Percentiles rank a stretch among this genome's conserved stretches.
Evolutionary conservation across 352 stramenopile genomes (phyloP).

Genomic region (Globisporangium parvum): DNA sequence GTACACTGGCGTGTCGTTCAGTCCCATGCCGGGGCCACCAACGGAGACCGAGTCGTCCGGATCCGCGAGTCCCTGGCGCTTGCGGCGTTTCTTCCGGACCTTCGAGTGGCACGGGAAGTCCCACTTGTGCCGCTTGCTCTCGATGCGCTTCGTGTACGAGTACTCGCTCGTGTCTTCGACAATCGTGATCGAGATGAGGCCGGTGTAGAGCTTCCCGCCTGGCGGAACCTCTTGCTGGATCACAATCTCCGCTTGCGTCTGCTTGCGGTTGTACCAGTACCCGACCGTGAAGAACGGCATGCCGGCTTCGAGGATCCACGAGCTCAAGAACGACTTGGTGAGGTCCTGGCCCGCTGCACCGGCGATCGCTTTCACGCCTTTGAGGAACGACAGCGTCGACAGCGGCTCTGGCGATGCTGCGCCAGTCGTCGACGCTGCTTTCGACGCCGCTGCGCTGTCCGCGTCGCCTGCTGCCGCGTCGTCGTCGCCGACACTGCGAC

Average conservation of each 20-base stretch:
- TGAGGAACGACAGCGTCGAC: slow-evolving; percentile 72
- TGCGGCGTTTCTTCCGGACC: slow-evolving; percentile 82
- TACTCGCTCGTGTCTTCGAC: slow-evolving; percentile 85
- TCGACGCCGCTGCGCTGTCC: not conserved
- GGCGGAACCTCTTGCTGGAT: slow-evolving; percentile 78
- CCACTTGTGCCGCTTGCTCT: slow-evolving; percentile 83
- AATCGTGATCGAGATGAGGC: slow-evolving; percentile 79
- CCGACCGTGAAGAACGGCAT: slow-evolving; percentile 86
- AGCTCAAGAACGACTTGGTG: slow-evolving; percentile 73
- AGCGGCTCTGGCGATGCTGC: slow-evolving; percentile 38
- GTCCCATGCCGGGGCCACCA: slow-evolving; percentile 67
- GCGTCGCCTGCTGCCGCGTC: slow-evolving; percentile 18
- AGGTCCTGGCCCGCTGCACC: slow-evolving; percentile 68
- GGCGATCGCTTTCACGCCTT: slow-evolving; percentile 77
- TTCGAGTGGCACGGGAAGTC: slow-evolving; percentile 84
- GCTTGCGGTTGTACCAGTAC: slow-evolving; percentile 88
- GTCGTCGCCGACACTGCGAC: too few relatives aligned
- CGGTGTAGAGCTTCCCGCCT: slow-evolving; percentile 74
- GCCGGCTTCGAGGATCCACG: slow-evolving; percentile 74
- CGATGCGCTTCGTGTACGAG: slow-evolving; percentile 74
- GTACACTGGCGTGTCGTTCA: slow-evolving; percentile 84
- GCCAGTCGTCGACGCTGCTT: slow-evolving; percentile 8
- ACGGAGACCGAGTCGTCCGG: slow-evolving; percentile 77
- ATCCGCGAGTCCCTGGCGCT: slow-evolving; percentile 71
- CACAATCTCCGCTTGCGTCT: slow-evolving; percentile 81